Conservation (phyloP, 2,329 filamentous ascomycete genomes). For the Nannizziopsis arthrosporioides region DNA sequence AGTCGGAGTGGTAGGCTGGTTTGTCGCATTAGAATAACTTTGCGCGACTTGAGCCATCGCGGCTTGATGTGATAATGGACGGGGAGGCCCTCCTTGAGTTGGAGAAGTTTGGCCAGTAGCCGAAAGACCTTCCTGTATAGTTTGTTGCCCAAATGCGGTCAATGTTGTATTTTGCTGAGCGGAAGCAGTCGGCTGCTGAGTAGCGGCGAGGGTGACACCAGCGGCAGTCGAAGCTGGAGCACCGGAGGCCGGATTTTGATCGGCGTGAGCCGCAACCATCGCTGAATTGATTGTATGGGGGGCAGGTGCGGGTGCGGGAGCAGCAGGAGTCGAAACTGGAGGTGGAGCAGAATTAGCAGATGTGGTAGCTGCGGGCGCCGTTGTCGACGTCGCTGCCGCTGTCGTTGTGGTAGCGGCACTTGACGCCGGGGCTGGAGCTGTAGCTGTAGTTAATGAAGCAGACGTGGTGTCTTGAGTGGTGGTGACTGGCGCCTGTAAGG, state of each 20-base stretch:
- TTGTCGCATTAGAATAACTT: conserved; percentile 29
- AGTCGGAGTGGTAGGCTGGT: conserved; percentile 20
- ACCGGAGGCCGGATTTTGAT: conserved; percentile 28
- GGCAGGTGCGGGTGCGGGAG: conserved; percentile 16
- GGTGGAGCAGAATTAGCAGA: not conserved
- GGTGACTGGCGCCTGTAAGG: not conserved
- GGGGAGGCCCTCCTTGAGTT: conserved; percentile 27
- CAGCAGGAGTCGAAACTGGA: not conserved
- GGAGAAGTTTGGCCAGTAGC: conserved; percentile 22
- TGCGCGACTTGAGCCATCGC: conserved; percentile 37
- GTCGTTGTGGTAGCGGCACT: not conserved
- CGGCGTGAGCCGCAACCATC: conserved; percentile 33
- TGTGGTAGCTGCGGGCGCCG: conserved; percentile 1
- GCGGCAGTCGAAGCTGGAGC: conserved; percentile 7
- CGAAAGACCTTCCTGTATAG: conserved; percentile 24
- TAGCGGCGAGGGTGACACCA: conserved; percentile 10
- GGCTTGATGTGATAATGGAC: conserved; percentile 36
- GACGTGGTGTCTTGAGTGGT: conserved; percentile 1
- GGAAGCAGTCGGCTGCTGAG: conserved; percentile 17
- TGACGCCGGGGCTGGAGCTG: conserved; percentile 6
- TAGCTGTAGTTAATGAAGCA: not conserved
- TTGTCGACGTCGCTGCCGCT: not conserved
- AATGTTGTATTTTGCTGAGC: conserved; percentile 17
- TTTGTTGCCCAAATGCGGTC: conserved; percentile 23
- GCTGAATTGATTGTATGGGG: conserved; percentile 40